These are phyloP conservation scores for Phialocephala sp. DNA, from an alignment of 2,329 filamentous ascomycete species.

Conservation along the genomic window DNA sequence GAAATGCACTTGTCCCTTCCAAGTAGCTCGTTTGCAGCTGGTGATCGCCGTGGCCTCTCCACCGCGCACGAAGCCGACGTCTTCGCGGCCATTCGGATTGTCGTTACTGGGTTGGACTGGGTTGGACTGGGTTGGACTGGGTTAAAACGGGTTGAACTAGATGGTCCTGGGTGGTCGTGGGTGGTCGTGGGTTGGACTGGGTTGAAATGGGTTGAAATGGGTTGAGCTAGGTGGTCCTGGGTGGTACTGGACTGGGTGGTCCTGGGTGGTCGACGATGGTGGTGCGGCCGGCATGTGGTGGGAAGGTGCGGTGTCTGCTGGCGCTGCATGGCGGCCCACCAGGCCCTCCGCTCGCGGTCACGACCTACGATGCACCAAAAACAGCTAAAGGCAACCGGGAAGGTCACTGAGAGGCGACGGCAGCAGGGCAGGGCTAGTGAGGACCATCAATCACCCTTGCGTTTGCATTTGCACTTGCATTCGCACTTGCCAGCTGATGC, in stretches of 20 bases:
- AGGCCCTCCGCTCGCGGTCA: background rate
- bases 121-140: too few relatives aligned
- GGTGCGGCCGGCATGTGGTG: background rate
- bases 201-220: too few relatives aligned
- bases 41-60: background rate
- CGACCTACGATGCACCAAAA: background rate
- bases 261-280: too few relatives aligned
- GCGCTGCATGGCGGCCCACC: background rate
- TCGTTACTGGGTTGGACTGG: background rate
- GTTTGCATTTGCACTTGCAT: background rate
- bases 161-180: too few relatives aligned
- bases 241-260: too few relatives aligned
- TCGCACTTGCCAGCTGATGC: background rate
- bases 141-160: too few relatives aligned
- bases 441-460: too few relatives aligned
- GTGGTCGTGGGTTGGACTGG: background rate
- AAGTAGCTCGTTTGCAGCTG: background rate
- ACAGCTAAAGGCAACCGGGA: background rate
- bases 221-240: too few relatives aligned
- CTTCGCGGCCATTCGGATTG: background rate
- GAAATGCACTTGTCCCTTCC: background rate
- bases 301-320: conserved; percentile 6
- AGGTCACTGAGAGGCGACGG: too few relatives aligned
- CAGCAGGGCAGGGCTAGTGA: too few relatives aligned
- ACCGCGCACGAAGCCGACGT: background rate